phyloP scores from a whole-genome alignment of 768 basidiomycete species.

The Phlebiopsis flavidoalba region DNA sequence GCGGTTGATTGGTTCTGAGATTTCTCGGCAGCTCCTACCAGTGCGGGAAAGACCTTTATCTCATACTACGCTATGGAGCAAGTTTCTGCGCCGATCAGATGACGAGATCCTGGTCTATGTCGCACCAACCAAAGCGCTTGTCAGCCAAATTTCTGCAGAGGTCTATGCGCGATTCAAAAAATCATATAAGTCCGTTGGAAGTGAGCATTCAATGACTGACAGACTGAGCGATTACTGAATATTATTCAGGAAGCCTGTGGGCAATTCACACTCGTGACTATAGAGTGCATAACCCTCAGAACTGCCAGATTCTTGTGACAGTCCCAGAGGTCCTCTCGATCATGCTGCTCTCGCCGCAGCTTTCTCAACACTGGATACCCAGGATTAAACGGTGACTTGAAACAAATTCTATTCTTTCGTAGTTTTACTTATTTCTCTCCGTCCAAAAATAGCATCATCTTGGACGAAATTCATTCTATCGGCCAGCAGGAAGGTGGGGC shows the following conservation, averaged over 20 bases:
- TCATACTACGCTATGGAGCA: conserved; percentile 77
- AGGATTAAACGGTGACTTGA: conserved; percentile 47
- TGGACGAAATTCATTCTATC: conserved; percentile 66
- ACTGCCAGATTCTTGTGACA: conserved; percentile 69
- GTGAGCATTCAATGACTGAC: background rate
- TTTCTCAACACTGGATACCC: conserved; percentile 58
- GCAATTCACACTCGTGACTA: conserved; percentile 64
- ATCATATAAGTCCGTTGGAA: conserved; percentile 35
- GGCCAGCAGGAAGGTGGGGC: conserved; percentile 66
- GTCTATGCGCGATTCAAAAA: conserved; percentile 68
- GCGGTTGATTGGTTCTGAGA: background rate
- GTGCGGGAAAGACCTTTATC: conserved; percentile 75
- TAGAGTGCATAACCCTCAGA: conserved; percentile 55
- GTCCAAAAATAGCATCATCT: conserved; percentile 44
- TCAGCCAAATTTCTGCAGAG: conserved; percentile 67
- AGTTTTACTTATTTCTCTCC: background rate
- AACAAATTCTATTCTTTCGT: background rate
- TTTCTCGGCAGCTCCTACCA: conserved; percentile 50
- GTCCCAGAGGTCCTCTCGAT: conserved; percentile 68
- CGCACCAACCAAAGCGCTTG: conserved; percentile 72
- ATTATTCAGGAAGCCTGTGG: conserved; percentile 48
- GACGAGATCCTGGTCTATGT: conserved; percentile 68
- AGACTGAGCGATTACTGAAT: background rate
- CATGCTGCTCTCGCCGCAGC: conserved; percentile 62
- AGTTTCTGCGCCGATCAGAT: conserved; percentile 53